Evolutionary conservation across 768 basidiomycete species (phyloP), one percentile per base, ranked within the genome.

Genomic region (Leccinum ochraceum): DNA sequence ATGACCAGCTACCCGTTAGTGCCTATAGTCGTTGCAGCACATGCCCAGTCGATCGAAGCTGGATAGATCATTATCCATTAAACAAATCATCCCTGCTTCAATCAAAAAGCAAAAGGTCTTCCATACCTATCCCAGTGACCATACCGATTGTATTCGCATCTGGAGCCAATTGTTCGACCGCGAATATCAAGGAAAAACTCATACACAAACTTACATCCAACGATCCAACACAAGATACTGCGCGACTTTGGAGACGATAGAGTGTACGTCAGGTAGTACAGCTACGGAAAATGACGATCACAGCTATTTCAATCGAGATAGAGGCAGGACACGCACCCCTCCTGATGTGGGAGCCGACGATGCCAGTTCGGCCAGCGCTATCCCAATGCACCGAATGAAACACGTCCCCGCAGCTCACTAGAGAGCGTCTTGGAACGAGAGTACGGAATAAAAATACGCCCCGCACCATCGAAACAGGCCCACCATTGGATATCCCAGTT

Each of bases 201-300:
- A 9, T 32, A 39, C 16, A 37, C 16, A 1, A 8, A 73, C 81
- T 22, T 62, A 87, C 85, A 87, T 46, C 86, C 87, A 9, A 87
- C 86, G 44, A 87, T 78, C 86, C 86, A 88, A 20, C 83, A 81
- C n/a, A 87, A 77, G 6, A 88, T 69, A 60, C 81, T 83, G 20
- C 82, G 76, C 74, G 80, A 86, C 49, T 79, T 68, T 2, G 81
- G 81, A 2, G 83, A 81, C 0, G 83, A 81, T 10, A 84, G 69
- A 0, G 77, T 79, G 64, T 86, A 82, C 0, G 87, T 85, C 84
- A 87, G 86, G 68, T 83, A 88, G 67, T 88, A 87, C 16, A 86
- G 71, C 79, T 85, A 20, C 26, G 16, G 14, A 14, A 32, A 4
- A 26, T 1, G 28, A 34, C 44, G n/a, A 56, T 17, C 32, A 2